Evolutionary conservation across 2,329 filamentous ascomycete genomes (phyloP).

Genomic region (Epichloe scottii): DNA sequence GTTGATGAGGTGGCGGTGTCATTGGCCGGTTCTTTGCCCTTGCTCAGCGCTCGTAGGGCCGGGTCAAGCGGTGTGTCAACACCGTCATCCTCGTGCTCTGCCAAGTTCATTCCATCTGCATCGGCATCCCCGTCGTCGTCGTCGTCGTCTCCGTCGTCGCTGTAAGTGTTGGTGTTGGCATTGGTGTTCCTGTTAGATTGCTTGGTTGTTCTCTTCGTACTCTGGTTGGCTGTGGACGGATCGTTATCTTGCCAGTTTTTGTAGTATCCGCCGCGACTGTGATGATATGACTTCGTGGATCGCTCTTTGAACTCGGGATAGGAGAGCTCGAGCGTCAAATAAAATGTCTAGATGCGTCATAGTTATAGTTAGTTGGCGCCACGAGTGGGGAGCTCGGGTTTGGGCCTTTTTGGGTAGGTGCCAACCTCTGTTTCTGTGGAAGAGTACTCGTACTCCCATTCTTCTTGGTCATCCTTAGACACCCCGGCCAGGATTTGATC

Average conservation of each 20-base stretch:
- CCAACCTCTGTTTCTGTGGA: conserved; percentile 47
- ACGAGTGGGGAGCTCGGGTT: background rate
- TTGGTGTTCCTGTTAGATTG: conserved; percentile 17
- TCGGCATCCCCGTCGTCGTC: conserved; percentile 7
- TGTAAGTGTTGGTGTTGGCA: conserved; percentile 18
- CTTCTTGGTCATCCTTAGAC: conserved; percentile 35
- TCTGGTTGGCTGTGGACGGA: conserved; percentile 11
- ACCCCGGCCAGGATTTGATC: conserved; percentile 17
- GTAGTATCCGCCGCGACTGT: conserved; percentile 33
- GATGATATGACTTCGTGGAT: conserved; percentile 25
- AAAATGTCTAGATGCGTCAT: conserved; percentile 40
- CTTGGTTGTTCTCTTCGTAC: conserved; percentile 17
- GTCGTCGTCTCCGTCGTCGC: conserved; percentile 12
- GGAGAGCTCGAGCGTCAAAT: conserved; percentile 50
- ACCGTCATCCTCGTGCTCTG: conserved; percentile 1
- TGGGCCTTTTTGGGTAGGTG: background rate
- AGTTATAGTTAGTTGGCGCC: background rate
- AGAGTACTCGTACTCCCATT: conserved; percentile 59
- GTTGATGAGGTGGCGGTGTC: background rate
- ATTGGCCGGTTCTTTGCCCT: conserved; percentile 8
- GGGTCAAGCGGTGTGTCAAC: conserved; percentile 6
- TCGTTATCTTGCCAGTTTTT: conserved; percentile 27
- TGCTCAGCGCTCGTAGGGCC: conserved; percentile 3
- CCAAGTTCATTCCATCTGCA: conserved; percentile 5
- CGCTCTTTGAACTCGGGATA: conserved; percentile 42